Conservation (phyloP, 2,329 filamentous ascomycete genomes). For the Pseudogymnoascus sp. region DNA sequence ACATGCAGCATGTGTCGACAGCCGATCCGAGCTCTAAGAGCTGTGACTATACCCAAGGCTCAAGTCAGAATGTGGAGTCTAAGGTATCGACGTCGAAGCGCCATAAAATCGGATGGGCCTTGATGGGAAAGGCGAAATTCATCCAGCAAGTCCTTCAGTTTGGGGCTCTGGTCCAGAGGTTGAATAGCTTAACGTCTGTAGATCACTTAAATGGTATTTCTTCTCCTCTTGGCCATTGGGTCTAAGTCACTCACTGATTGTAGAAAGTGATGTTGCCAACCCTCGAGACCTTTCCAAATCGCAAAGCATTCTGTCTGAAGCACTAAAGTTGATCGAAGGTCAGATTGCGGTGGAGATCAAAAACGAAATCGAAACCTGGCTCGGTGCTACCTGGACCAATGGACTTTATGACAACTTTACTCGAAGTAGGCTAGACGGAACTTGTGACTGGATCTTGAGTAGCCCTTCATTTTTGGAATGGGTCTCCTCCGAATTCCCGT, state of each 20-base stretch:
- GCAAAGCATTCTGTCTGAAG: not conserved
- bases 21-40: not conserved
- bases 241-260: not conserved
- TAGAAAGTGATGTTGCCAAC: not conserved
- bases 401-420: not conserved
- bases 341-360: not conserved
- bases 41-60: not conserved
- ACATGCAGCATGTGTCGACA: not conserved
- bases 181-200: not conserved
- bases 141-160: not conserved
- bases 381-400: not conserved
- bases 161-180: not conserved
- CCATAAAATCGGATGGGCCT: not conserved
- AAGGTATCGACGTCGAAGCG: not conserved
- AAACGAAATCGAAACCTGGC: not conserved
- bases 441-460: not conserved
- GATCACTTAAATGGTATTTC: not conserved
- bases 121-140: not conserved
- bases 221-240: not conserved
- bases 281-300: not conserved
- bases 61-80: not conserved
- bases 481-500: not conserved
- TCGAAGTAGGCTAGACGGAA: not conserved
- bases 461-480: not conserved
- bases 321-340: not conserved